Conservation (phyloP, 768 basidiomycete genomes). For the Mycena metata region DNA sequence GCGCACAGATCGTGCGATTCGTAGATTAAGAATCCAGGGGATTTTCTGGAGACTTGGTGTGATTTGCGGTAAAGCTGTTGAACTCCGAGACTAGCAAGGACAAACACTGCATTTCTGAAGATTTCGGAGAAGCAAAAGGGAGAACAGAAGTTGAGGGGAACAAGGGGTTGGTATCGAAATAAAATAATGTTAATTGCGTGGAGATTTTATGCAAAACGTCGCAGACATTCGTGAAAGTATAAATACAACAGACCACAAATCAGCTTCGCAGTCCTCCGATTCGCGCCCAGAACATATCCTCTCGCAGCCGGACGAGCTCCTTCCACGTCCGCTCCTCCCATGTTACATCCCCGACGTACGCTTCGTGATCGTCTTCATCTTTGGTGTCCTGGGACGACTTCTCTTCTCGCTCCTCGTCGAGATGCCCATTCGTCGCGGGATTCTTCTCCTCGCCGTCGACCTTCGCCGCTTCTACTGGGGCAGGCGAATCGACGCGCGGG, state of each 20-base stretch:
- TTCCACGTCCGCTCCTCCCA: constrained; percentile 93
- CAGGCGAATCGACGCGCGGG: constrained; percentile 31
- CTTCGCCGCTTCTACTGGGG: constrained; percentile 15
- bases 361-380: constrained; percentile 48
- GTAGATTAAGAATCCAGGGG: neutral
- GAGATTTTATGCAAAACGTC: constrained; percentile 20
- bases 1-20: neutral
- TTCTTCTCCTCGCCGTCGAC: constrained; percentile 32
- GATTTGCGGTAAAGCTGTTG: neutral
- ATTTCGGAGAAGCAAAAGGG: too few species aligned
- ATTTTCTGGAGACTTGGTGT: neutral
- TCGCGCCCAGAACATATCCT: constrained; percentile 91
- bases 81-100: neutral
- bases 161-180: constrained; percentile 1
- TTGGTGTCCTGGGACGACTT: constrained; percentile 24
- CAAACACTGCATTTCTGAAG: neutral
- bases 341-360: constrained; percentile 74
- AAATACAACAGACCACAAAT: constrained; percentile 15
- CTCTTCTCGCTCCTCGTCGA: constrained; percentile 33
- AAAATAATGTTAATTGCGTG: constrained; percentile 4
- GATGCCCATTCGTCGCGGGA: constrained; percentile 18
- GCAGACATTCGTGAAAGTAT: constrained; percentile 8
- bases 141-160: too few species aligned
- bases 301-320: constrained; percentile 77
- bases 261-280: constrained; percentile 65